Evolutionary conservation across 163 green algal genomes (phyloP), one percentile per base, ranked within the genome.

Genomic region (Coccomyxa subellipsoidea): DNA sequence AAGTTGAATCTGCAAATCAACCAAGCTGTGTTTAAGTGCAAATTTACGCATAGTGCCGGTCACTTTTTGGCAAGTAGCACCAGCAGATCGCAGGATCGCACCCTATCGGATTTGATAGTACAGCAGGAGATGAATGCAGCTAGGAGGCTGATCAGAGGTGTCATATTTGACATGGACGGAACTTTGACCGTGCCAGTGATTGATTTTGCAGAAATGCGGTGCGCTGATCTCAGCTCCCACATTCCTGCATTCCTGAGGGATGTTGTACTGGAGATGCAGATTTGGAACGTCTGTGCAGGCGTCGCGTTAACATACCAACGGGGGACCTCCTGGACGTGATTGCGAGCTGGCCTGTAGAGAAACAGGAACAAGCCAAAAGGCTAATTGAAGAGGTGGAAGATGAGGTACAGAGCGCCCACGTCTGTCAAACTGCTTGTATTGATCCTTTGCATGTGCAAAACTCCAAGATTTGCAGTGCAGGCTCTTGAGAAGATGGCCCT

Each of bases 311-410:
- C 15, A 82, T 91, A 1, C 53, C 73, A n/a, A 80, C 84, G 29
- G 88, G 88, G 54, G 88, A 91, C 34, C 82, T 91, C 23, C 71
- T 91, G 25, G 86, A 90, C 70, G 82, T 88, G n/a, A 87, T 91
- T 47, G 83, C 39, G 32, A 82, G 39, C 3, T 86, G 81, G 85
- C 71, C 84, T 34, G 39, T 71, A 70, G 80, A 87, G 18, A 82
- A 88, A 66, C 85, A 88, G 69, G 23, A 69, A 37, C 27, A 23
- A 23, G 66, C 66, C 31, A 34, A 73, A n/a, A 34, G 10, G 2
- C 31, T 73, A 18, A 73, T 73, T 18, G n/a, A 73, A 8, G 66
- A 73, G 32, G 66, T 73, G 31, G 66, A 73, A 23, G 66, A 73
- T 23, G 66, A 73, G 66, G 66, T 73, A 23, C 15, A 34, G 31